These are phyloP conservation scores for Aspergillus biplanus DNA, from an alignment of 495 filamentous ascomycete genomes.

Conservation along the genomic window DNA sequence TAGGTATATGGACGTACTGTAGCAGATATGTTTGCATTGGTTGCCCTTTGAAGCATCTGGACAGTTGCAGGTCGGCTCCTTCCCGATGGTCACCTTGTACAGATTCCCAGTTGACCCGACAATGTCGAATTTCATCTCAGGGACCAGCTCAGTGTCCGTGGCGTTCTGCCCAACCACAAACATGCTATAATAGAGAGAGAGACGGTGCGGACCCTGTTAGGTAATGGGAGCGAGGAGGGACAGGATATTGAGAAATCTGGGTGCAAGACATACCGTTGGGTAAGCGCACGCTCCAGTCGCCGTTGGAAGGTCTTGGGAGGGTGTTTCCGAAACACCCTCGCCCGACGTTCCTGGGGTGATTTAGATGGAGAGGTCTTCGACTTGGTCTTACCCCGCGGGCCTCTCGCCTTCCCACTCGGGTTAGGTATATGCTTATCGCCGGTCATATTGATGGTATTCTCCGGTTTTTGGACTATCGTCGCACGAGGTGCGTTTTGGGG, in stretches of 20 bases:
- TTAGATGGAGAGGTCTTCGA: slow-evolving; percentile 3
- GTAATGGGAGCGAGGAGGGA: neutral
- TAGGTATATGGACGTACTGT: slow-evolving; percentile 45
- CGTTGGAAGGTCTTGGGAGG: slow-evolving; percentile 47
- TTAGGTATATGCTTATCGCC: slow-evolving; percentile 2
- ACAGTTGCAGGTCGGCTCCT: slow-evolving; percentile 67
- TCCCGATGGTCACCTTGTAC: slow-evolving; percentile 62
- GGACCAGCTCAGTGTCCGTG: slow-evolving; percentile 40
- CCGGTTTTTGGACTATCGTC: neutral
- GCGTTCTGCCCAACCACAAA: slow-evolving; percentile 57
- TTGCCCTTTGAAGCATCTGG: slow-evolving; percentile 63
- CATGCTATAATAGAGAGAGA: slow-evolving; percentile 48
- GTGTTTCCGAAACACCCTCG: slow-evolving; percentile 39
- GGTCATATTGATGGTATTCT: slow-evolving; percentile 27
- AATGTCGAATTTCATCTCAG: slow-evolving; percentile 63
- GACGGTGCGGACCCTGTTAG: neutral
- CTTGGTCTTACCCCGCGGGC: slow-evolving; percentile 22
- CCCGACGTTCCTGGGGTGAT: slow-evolving; percentile 39
- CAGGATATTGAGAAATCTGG: neutral
- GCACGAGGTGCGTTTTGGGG: neutral
- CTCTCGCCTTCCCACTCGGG: slow-evolving; percentile 27
- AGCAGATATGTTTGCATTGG: slow-evolving; percentile 78
- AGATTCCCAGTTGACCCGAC: slow-evolving; percentile 78
- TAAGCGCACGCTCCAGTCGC: slow-evolving; percentile 46
- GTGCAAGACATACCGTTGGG: slow-evolving; percentile 40